Percentiles rank a stretch among this genome's conserved stretches.
These are phyloP conservation scores for Carpinus fangiana DNA, from an alignment of 306 rosid genomes.

Conservation along the genomic window DNA sequence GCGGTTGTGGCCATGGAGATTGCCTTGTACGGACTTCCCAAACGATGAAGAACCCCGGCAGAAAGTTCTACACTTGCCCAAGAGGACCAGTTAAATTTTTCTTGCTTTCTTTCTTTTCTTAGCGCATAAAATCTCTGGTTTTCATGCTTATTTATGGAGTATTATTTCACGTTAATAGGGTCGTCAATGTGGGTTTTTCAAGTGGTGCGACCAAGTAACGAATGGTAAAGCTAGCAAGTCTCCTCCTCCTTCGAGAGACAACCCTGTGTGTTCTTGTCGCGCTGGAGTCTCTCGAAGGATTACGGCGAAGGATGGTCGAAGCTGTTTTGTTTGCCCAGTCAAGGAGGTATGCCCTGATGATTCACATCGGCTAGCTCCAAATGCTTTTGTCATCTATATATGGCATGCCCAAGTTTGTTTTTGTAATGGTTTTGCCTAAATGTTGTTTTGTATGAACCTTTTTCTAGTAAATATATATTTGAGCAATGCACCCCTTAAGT, in stretches of 20 bases:
- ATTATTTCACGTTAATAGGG: not conserved
- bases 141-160: too few species aligned
- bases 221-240: not conserved
- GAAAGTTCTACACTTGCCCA: conserved; percentile 20
- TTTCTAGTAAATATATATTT: too few species aligned
- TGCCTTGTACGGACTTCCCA: conserved; percentile 18
- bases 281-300: conserved; percentile 21
- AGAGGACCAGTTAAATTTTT: not conserved
- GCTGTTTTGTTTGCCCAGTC: conserved; percentile 43
- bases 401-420: too few species aligned
- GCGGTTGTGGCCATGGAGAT: conserved; percentile 39
- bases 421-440: not conserved
- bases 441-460: too few species aligned
- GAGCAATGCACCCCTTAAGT: too few species aligned
- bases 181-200: conserved; percentile 12
- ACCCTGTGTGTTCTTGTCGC: conserved; percentile 19
- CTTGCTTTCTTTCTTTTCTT: not conserved
- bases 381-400: not conserved
- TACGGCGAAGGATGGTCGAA: not conserved
- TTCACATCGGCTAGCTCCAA: not conserved
- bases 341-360: conserved; percentile 30
- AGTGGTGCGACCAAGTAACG: conserved; percentile 11
- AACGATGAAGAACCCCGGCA: conserved; percentile 1
- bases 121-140: not conserved
- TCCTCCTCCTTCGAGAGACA: not conserved